Evolutionary conservation across 768 basidiomycete genomes (phyloP), one percentile per base, ranked within the genome.

Genomic region (Boletellus ananas): DNA sequence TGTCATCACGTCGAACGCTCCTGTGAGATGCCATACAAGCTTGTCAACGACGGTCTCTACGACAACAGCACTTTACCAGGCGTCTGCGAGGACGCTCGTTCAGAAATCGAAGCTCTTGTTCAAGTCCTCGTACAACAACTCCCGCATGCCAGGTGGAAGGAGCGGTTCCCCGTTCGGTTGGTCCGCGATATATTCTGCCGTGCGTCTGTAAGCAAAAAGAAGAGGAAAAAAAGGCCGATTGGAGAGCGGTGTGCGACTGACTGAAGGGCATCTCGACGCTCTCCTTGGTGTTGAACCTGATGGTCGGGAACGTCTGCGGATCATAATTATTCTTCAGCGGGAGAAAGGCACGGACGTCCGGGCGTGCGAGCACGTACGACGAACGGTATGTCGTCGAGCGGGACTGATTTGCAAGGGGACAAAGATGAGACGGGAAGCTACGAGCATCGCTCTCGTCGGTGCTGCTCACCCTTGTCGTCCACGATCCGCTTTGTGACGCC

Each of bases 261-360:
- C 92, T 74, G 75, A 99, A 99, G 0, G 96, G 96, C 96, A 99
- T 99, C 71, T 97, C 93, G 6, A 98, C 92, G 38, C 87, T 88
- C 67, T 99, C 96, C 58, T 82, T 84, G 4, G 79, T 65, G 59
- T 87, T 89, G 75, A 98, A 97, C 16, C 58, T 71, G 62, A 99
- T 95, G 0, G 93, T 95, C 0, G 96, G 96, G 67, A 82, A 82
- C 59, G 93, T 87, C 90, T 95, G 50, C 20, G n/a, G 41, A 34
- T 21, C 7, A 10, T 29, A 10, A 11, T 29, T 10, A 4, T 1
- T 11, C 11, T 29, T 29, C 3, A 29, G 11, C 29, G 10, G 6
- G 27, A 10, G 29, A 29, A 25, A 6, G 23, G 4, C 23, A 25
- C 23, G 23, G 23, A 25, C 23, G 23, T 25, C 23, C 4, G 23